Percentiles rank a stretch among this genome's conserved stretches.
These are phyloP conservation scores for Cylindrotheca fusiformis DNA, from an alignment of 108 stramenopile genomes.

Conservation along the genomic window DNA sequence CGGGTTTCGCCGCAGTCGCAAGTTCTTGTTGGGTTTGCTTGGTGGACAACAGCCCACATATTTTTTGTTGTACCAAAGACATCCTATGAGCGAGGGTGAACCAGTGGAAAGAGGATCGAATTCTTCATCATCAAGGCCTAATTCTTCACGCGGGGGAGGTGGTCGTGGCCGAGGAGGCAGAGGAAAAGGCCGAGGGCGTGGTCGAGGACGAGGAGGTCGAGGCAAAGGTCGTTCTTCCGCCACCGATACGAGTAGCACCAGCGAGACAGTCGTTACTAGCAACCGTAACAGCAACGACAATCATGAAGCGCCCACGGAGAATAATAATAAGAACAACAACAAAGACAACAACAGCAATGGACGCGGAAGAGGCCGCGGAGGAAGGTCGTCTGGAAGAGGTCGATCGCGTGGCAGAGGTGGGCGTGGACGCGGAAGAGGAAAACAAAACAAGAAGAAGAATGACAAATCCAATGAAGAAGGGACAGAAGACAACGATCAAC, in stretches of 20 bases:
- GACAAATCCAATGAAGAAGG: constrained; percentile 12
- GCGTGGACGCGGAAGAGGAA: constrained; percentile 18
- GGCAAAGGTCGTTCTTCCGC: constrained; percentile 16
- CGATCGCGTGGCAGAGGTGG: constrained; percentile 3
- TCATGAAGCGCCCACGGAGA: constrained; percentile 3
- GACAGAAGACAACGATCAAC: constrained; percentile 11
- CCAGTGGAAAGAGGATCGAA: background rate
- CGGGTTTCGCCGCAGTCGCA: too few species aligned
- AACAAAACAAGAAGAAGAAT: constrained; percentile 11
- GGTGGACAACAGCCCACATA: too few species aligned
- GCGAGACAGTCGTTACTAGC: background rate
- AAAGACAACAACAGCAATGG: constrained; percentile 8
- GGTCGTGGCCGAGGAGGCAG: constrained; percentile 21
- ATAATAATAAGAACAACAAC: constrained; percentile 2
- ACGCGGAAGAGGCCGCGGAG: constrained; percentile 19
- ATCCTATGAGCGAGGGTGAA: background rate
- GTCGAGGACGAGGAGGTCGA: constrained; percentile 20
- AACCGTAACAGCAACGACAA: background rate
- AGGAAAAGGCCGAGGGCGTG: constrained; percentile 24
- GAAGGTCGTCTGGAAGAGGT: constrained; percentile 2
- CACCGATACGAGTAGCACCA: background rate
- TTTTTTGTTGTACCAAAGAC: too few species aligned
- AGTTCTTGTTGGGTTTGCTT: too few species aligned
- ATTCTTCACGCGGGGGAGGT: constrained; percentile 12
- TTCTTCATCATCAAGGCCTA: constrained; percentile 1